These are phyloP conservation scores for Aspergillus alliaceus DNA, from an alignment of 2,329 filamentous ascomycete species.

Conservation along the genomic window DNA sequence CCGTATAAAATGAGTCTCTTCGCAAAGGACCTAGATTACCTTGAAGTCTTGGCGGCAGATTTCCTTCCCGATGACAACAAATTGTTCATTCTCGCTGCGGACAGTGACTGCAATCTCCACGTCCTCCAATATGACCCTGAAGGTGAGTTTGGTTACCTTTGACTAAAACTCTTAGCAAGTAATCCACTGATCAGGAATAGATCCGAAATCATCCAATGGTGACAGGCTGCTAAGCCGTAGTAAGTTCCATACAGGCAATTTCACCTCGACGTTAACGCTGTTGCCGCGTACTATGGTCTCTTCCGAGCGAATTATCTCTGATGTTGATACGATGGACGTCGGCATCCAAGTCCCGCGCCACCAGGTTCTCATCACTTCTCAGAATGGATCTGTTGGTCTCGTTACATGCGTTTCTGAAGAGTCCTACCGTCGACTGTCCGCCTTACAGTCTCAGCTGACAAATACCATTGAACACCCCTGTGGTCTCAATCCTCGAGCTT, in stretches of 20 bases:
- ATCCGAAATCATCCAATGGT: slow-evolving; percentile 89
- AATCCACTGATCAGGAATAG: slow-evolving; percentile 45
- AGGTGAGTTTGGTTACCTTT: slow-evolving; percentile 57
- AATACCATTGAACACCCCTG: slow-evolving; percentile 74
- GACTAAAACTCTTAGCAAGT: neutral
- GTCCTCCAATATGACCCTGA: slow-evolving; percentile 93
- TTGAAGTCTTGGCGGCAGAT: slow-evolving; percentile 80
- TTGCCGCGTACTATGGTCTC: slow-evolving; percentile 65
- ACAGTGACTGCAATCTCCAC: slow-evolving; percentile 83
- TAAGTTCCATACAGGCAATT: slow-evolving; percentile 83
- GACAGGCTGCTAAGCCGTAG: slow-evolving; percentile 82
- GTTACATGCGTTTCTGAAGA: slow-evolving; percentile 77
- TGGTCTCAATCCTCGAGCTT: slow-evolving; percentile 79
- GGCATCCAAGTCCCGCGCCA: slow-evolving; percentile 37
- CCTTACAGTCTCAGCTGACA: slow-evolving; percentile 75
- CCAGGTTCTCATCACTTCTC: slow-evolving; percentile 68
- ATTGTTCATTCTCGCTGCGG: slow-evolving; percentile 77
- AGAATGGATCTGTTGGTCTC: slow-evolving; percentile 73
- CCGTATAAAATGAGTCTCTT: slow-evolving; percentile 94
- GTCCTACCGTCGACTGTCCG: slow-evolving; percentile 78
- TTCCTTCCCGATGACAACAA: slow-evolving; percentile 84
- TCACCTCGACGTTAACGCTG: slow-evolving; percentile 71
- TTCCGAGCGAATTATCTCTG: slow-evolving; percentile 34
- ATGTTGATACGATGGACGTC: slow-evolving; percentile 40
- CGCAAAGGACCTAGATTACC: slow-evolving; percentile 75